Percentiles rank a stretch among this genome's conserved stretches.
Evolutionary conservation across 2,329 filamentous ascomycete species (phyloP).

Genomic region (Chaetomium sp.): DNA sequence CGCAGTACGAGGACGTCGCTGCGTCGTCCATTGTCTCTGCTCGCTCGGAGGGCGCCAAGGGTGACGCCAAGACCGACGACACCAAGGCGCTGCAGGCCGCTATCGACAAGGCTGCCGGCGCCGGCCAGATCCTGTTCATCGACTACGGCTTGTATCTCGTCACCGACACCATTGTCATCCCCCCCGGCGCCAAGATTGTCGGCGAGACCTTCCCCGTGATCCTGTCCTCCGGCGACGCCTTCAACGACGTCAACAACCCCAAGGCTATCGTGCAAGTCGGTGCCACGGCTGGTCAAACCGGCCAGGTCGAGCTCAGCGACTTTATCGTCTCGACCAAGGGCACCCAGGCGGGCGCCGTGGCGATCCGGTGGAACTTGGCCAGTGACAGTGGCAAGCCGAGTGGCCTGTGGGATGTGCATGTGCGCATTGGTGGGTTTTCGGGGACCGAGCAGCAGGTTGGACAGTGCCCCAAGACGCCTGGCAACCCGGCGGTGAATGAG

Average conservation of each 20-base stretch:
- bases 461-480: conserved; percentile 54
- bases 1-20: conserved; percentile 57
- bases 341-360: conserved; percentile 56
- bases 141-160: conserved; percentile 51
- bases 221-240: conserved; percentile 49
- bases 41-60: conserved; percentile 31
- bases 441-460: conserved; percentile 61
- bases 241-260: conserved; percentile 53
- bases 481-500: conserved; percentile 22
- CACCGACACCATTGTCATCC: conserved; percentile 41
- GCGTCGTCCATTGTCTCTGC: conserved; percentile 51
- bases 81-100: conserved; percentile 52
- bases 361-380: conserved; percentile 67
- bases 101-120: conserved; percentile 43
- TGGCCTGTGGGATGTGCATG: conserved; percentile 69
- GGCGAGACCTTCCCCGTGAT: conserved; percentile 50
- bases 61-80: conserved; percentile 53
- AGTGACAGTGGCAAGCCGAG: conserved; percentile 36
- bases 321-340: conserved; percentile 65
- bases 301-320: conserved; percentile 63
- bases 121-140: conserved; percentile 48
- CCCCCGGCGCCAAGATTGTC: conserved; percentile 43
- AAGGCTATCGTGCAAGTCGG: conserved; percentile 58
- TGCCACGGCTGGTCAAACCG: conserved; percentile 49
- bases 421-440: conserved; percentile 63